Base-by-base conservation (phyloP, 495 filamentous ascomycete species). In the Penicillium ochrochloron region DNA sequence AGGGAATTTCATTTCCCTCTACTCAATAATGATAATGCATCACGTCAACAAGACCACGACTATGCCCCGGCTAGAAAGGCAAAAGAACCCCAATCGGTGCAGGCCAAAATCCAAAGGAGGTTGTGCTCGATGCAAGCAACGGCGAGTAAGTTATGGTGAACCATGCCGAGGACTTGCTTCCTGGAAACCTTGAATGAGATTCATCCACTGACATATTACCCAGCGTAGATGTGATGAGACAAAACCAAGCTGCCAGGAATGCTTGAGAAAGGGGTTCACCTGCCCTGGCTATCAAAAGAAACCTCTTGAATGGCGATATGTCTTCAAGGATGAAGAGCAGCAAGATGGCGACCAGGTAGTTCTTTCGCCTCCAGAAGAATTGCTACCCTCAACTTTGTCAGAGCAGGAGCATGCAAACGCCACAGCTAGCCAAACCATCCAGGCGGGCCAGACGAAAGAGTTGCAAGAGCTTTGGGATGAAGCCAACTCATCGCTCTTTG, bases 151-250 rank as follows among this genome's bases (percentile, higher is more conserved):
- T 72, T 53, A 62, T 60, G 62, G 53, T 63, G 41, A 57, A 66
- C 39, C 46, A 55, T 61, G 33, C 52, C 53, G 46, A 63, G 41
- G 37, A 48, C 23, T 59, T 51, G 35, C 50, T 35, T 55, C 11
- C 19, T n/a, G n/a, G n/a, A n/a, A n/a, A 48, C 15, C 19, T 17
- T n/a, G 37, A 17, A 12, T 31, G 7, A 23, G 12, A 23, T 56
- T 29, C 23, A 17, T 48, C 39, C 19, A 11, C 51, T 71, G 50
- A 71, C 56, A 8, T 62, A 19, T 12, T 25, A 12, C 23, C 8
- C 17, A 72, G 70, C 67, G 70, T 35, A 70, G 67, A 60, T 72
- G 70, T 59, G 70, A 72, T 46, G 70, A 72, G 59, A 59, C 70
- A 42, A 72, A 67, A 33, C 70, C 70, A 9, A 70, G 67, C 35